Evolutionary conservation across 768 basidiomycete genomes (phyloP).

Genomic region (Pleurotus platypus): DNA sequence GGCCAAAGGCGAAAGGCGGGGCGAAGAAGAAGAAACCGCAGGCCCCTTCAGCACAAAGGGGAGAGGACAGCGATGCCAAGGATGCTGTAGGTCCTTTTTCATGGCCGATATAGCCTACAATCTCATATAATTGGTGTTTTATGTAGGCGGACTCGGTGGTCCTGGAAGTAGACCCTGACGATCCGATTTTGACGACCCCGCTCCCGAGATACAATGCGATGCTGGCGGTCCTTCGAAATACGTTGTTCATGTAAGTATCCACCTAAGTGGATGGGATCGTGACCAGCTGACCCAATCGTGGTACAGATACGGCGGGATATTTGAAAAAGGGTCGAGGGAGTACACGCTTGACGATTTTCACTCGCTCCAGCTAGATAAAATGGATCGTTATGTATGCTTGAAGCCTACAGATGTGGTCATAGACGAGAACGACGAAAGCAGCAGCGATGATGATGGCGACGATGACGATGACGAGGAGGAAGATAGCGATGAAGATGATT

Average conservation of each 20-base stretch:
- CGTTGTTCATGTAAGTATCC: constrained; percentile 71
- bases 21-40: constrained; percentile 40
- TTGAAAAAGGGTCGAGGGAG: constrained; percentile 77
- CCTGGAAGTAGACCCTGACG: constrained; percentile 45
- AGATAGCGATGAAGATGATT: constrained; percentile 47
- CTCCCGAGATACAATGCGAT: constrained; percentile 83
- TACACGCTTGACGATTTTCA: constrained; percentile 91
- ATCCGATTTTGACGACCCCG: constrained; percentile 62
- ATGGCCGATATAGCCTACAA: neutral
- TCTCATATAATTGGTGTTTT: neutral
- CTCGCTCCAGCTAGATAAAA: constrained; percentile 75
- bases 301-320: constrained; percentile 82
- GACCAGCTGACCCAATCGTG: too few species aligned
- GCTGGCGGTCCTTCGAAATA: constrained; percentile 81
- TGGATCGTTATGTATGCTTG: constrained; percentile 74
- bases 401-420: constrained; percentile 63
- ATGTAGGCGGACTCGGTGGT: neutral
- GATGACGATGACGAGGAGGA: constrained; percentile 57
- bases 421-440: constrained; percentile 56
- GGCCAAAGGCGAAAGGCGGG: constrained; percentile 53
- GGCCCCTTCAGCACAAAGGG: constrained; percentile 9
- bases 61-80: constrained; percentile 17
- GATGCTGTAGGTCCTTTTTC: constrained; percentile 2
- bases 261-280: too few species aligned
- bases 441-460: constrained; percentile 59